Evolutionary conservation across 2,329 filamentous ascomycete species (phyloP).

Genomic region (Fusarium sp.): DNA sequence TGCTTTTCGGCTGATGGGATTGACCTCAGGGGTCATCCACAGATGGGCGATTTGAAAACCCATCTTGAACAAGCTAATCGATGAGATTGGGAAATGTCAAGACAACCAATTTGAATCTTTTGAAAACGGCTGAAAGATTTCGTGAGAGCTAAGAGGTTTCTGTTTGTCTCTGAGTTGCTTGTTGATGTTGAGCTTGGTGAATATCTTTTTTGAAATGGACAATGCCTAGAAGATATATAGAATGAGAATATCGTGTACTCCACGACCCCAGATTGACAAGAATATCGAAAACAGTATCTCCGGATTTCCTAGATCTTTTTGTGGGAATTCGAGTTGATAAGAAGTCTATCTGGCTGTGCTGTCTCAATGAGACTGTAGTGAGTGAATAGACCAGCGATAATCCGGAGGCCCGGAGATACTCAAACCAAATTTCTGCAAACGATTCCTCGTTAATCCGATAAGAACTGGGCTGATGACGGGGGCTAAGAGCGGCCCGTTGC

Average conservation of each 20-base stretch:
- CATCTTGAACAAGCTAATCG: constrained; percentile 39
- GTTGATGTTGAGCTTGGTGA: constrained; percentile 29
- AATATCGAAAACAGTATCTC: constrained; percentile 39
- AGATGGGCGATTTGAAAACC: constrained; percentile 46
- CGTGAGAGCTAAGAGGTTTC: not conserved
- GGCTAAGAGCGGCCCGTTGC: constrained; percentile 32
- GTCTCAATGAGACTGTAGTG: constrained; percentile 23
- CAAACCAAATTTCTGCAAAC: constrained; percentile 19
- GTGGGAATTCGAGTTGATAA: constrained; percentile 33
- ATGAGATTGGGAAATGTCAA: not conserved
- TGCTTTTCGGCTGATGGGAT: constrained; percentile 87
- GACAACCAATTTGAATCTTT: not conserved
- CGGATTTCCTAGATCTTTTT: constrained; percentile 39
- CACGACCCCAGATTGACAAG: not conserved
- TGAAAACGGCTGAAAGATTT: not conserved
- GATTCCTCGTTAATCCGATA: constrained; percentile 41
- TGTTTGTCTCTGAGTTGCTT: constrained; percentile 21
- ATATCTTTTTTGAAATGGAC: constrained; percentile 12
- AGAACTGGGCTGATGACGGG: constrained; percentile 31
- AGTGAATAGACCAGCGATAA: constrained; percentile 24
- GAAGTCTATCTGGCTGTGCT: constrained; percentile 24
- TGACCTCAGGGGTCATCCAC: constrained; percentile 72
- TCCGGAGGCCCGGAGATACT: constrained; percentile 45
- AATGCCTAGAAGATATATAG: constrained; percentile 38
- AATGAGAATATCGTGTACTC: constrained; percentile 16